Conservation (phyloP, 2,329 filamentous ascomycete species). For the Colletotrichum brevisporum region DNA sequence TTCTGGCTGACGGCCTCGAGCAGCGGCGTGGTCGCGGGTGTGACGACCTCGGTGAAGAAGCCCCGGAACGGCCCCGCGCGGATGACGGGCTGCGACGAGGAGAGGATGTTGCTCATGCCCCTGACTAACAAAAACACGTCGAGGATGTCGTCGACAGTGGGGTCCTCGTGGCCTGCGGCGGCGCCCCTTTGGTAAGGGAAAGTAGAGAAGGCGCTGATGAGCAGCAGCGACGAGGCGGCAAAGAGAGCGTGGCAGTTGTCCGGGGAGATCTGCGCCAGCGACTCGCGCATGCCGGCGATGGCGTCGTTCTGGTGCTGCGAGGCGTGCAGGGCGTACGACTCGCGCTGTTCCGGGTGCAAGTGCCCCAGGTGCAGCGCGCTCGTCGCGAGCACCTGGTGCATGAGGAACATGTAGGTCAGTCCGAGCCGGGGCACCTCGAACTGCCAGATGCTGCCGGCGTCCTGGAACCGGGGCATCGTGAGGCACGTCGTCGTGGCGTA, state of each 20-base stretch:
- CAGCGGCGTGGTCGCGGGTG: conserved; percentile 27
- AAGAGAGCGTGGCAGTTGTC: conserved; percentile 53
- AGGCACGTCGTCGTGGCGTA: conserved; percentile 49
- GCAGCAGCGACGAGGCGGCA: conserved; percentile 49
- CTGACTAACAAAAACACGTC: conserved; percentile 50
- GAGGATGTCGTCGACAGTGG: conserved; percentile 49
- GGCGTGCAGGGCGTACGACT: conserved; percentile 46
- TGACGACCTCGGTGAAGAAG: conserved; percentile 41
- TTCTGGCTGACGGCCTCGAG: conserved; percentile 23
- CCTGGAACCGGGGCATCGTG: conserved; percentile 47
- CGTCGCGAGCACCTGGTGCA: conserved; percentile 51
- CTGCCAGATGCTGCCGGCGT: conserved; percentile 50
- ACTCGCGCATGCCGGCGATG: conserved; percentile 47
- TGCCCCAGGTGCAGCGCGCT: conserved; percentile 49
- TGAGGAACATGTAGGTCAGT: conserved; percentile 46
- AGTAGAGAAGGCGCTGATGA: conserved; percentile 50
- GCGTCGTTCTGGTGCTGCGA: conserved; percentile 52
- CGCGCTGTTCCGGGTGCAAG: conserved; percentile 45
- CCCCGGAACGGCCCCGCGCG: conserved; percentile 42
- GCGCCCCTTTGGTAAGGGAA: conserved; percentile 41
- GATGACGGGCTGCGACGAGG: conserved; percentile 44
- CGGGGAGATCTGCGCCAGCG: conserved; percentile 44
- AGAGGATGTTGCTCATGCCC: conserved; percentile 50
- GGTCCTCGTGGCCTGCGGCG: conserved; percentile 32
- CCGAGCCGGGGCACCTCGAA: conserved; percentile 46